These are phyloP conservation scores for Populus davidiana DNA, from an alignment of 345 rosid species.

Conservation along the genomic window DNA sequence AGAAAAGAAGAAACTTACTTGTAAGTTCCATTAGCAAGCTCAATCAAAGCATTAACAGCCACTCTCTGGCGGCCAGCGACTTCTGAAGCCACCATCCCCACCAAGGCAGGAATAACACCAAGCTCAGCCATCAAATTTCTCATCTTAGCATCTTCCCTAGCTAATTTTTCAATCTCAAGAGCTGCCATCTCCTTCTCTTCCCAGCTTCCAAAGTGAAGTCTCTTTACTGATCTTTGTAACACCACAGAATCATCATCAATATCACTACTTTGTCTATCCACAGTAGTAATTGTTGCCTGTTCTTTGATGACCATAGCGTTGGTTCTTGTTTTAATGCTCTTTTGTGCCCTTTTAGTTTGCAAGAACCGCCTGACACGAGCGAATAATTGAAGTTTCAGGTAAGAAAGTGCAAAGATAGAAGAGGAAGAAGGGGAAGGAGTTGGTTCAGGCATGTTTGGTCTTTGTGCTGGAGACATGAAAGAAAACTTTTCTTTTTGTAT, in stretches of 20 bases:
- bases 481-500: neutral
- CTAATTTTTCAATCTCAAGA: slow-evolving; percentile 55
- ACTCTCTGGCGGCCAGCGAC: slow-evolving; percentile 40
- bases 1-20: slow-evolving; percentile 46
- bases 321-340: slow-evolving; percentile 17
- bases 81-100: slow-evolving; percentile 57
- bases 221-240: slow-evolving; percentile 78
- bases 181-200: slow-evolving; percentile 77
- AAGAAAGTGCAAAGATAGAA: slow-evolving; percentile 40
- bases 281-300: neutral
- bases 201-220: slow-evolving; percentile 72
- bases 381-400: slow-evolving; percentile 52
- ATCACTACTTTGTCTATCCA: neutral
- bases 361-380: slow-evolving; percentile 55
- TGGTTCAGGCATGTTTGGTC: slow-evolving; percentile 33
- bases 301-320: neutral
- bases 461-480: slow-evolving; percentile 33
- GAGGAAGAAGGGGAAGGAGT: slow-evolving; percentile 36
- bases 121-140: slow-evolving; percentile 80
- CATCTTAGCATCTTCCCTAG: slow-evolving; percentile 50
- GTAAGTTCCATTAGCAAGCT: slow-evolving; percentile 74
- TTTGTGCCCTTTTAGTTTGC: slow-evolving; percentile 47
- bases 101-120: slow-evolving; percentile 74
- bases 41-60: slow-evolving; percentile 71
- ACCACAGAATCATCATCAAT: slow-evolving; percentile 31